Conservation (phyloP, 139 green algal genomes). For the Closterium sp. region DNA sequence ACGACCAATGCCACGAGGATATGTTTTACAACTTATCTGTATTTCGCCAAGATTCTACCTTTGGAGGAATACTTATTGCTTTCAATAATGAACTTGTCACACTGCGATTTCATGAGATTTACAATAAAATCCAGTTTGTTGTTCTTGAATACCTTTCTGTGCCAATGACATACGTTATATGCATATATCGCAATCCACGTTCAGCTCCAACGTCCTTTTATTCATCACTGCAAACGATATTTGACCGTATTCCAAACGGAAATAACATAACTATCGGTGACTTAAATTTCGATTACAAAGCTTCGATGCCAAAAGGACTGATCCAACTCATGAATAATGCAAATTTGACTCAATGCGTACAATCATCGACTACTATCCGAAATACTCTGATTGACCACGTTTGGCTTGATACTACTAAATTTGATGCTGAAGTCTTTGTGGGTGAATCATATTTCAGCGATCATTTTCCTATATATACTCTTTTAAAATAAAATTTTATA, state of each 20-base stretch:
- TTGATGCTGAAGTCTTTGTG: neutral
- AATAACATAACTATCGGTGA: neutral
- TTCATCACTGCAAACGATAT: neutral
- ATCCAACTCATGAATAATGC: neutral
- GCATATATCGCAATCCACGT: neutral
- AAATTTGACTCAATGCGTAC: neutral
- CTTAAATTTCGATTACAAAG: neutral
- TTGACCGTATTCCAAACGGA: neutral
- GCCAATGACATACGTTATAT: neutral
- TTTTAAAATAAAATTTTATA: neutral
- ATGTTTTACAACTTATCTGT: neutral
- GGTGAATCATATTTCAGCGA: neutral
- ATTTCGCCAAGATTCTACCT: neutral
- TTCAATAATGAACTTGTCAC: neutral
- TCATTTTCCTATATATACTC: neutral
- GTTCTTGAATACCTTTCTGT: neutral
- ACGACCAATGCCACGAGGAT: neutral
- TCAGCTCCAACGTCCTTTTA: neutral
- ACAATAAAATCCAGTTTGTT: neutral
- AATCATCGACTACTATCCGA: neutral
- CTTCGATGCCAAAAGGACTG: neutral
- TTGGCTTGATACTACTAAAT: neutral
- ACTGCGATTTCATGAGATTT: neutral
- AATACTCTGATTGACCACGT: neutral
- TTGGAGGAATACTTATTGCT: neutral